Evolutionary conservation across 208 protist genomes (phyloP).

Genomic region (Crithidia fasciculata): DNA sequence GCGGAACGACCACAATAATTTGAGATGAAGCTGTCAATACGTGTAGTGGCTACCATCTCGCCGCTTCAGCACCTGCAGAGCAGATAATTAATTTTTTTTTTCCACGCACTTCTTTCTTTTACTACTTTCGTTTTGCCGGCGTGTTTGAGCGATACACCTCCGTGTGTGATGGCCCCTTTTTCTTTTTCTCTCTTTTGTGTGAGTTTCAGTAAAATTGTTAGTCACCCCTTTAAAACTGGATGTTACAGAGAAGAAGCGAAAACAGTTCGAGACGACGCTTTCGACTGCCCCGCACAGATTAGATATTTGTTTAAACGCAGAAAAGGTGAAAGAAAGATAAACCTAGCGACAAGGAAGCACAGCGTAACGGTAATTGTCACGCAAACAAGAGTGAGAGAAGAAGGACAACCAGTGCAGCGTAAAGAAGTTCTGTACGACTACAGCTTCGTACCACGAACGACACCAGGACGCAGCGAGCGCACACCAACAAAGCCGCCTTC

Average conservation of each 20-base stretch:
- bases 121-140: no score
- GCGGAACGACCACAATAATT: no score
- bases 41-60: no score
- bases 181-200: background rate
- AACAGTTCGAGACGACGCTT: background rate
- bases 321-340: background rate
- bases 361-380: background rate
- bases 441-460: conserved; percentile 63
- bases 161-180: background rate
- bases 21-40: no score
- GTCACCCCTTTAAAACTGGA: background rate
- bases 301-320: conserved; percentile 2
- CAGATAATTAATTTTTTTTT: no score
- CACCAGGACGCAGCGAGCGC: conserved; percentile 67
- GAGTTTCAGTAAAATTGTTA: background rate
- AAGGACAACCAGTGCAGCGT: background rate
- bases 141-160: no score
- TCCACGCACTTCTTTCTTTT: no score
- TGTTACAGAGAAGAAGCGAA: conserved; percentile 7
- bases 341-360: background rate
- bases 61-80: no score
- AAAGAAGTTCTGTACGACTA: background rate
- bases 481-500: conserved; percentile 88
- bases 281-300: background rate
- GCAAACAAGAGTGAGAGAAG: background rate